Percentiles rank a stretch among this genome's conserved stretches.
Conservation (phyloP, 2,329 filamentous ascomycete species). For the Fusarium cicatricum region DNA sequence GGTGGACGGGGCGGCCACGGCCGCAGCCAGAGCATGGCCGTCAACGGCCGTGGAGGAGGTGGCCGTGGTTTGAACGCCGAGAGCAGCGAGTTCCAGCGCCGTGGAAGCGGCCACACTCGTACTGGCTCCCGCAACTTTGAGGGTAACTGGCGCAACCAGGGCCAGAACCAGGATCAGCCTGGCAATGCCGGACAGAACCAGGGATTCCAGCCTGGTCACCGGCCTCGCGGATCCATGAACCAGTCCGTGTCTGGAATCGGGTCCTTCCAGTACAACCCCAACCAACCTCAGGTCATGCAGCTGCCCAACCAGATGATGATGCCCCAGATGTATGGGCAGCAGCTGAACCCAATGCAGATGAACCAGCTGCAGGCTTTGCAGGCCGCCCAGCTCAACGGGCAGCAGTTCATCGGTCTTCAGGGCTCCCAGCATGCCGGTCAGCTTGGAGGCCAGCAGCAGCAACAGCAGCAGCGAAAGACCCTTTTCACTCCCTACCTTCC, state of each 20-base stretch:
- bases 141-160: conserved; percentile 93
- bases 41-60: conserved; percentile 73
- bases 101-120: conserved; percentile 82
- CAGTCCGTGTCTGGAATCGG: conserved; percentile 86
- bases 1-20: conserved; percentile 70
- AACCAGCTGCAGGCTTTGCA: conserved; percentile 93
- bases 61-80: conserved; percentile 70
- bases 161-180: conserved; percentile 67
- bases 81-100: conserved; percentile 73
- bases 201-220: conserved; percentile 92
- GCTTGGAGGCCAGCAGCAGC: conserved; percentile 72
- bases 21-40: conserved; percentile 92
- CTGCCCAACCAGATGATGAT: conserved; percentile 87
- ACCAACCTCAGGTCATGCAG: conserved; percentile 87
- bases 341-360: conserved; percentile 86
- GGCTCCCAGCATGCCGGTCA: conserved; percentile 77
- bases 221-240: conserved; percentile 83
- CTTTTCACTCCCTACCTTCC: conserved; percentile 98
- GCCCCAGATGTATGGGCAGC: conserved; percentile 86
- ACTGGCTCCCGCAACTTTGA: conserved; percentile 94
- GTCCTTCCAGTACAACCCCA: conserved; percentile 83
- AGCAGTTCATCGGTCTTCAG: conserved; percentile 73
- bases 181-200: conserved; percentile 63
- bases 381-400: conserved; percentile 82
- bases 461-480: conserved; percentile 95